These are phyloP conservation scores for Calocera cornea DNA, from an alignment of 768 basidiomycete species.

Conservation along the genomic window DNA sequence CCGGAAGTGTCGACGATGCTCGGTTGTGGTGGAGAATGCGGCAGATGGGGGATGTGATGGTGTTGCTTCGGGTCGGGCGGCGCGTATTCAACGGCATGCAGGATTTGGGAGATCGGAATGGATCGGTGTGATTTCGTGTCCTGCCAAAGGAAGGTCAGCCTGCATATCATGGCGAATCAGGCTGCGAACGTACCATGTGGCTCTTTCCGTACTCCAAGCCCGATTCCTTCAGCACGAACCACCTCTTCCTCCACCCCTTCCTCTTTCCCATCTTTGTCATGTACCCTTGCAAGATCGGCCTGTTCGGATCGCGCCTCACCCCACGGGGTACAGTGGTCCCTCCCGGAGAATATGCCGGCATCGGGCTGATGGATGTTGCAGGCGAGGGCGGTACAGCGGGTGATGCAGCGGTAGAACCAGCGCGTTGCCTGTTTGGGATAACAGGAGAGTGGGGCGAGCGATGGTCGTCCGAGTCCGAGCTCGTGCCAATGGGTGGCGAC, in stretches of 20 bases:
- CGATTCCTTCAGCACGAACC: conserved; percentile 88
- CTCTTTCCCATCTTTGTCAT: conserved; percentile 95
- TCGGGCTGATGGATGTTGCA: conserved; percentile 28
- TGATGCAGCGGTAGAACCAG: conserved; percentile 6
- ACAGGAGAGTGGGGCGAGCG: not conserved
- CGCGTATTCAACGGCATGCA: conserved; percentile 78
- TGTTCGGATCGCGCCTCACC: conserved; percentile 45
- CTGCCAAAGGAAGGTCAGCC: conserved; percentile 29
- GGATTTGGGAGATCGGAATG: conserved; percentile 69
- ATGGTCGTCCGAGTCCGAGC: conserved; percentile 59
- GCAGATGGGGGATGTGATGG: conserved; percentile 1
- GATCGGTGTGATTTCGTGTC: conserved; percentile 80
- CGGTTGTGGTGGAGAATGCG: conserved; percentile 3
- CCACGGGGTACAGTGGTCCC: conserved; percentile 29
- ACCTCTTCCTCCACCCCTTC: conserved; percentile 90
- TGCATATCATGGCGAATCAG: not conserved
- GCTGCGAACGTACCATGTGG: conserved; percentile 67
- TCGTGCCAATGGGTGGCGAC: not conserved
- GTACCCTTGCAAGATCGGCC: conserved; percentile 77
- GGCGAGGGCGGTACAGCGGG: conserved; percentile 12
- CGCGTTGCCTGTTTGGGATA: not conserved
- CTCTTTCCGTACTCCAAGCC: conserved; percentile 77
- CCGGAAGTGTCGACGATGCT: not conserved
- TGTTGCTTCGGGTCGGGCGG: conserved; percentile 1
- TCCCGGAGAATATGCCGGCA: conserved; percentile 18